Evolutionary conservation across 2,329 filamentous ascomycete species (phyloP).

Genomic region (Teratosphaeria pseudoeucalypti): DNA sequence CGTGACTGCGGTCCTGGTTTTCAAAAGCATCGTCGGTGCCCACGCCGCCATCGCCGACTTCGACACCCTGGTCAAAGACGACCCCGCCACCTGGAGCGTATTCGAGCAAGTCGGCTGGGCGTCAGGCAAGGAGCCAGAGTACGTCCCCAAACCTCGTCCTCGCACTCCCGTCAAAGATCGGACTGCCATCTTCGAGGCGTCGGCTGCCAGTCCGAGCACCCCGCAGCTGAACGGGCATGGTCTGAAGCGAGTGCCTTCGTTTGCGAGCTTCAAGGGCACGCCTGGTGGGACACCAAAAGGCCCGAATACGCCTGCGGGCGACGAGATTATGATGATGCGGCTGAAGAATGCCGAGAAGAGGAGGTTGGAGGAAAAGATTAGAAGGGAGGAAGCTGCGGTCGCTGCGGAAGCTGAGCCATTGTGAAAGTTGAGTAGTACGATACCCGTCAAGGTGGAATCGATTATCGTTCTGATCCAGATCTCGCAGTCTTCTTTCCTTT

Average conservation of each 20-base stretch:
- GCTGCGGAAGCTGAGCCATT: not conserved
- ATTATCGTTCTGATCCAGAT: not conserved
- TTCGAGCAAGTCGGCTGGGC: conserved; percentile 49
- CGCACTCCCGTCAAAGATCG: not conserved
- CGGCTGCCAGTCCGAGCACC: not conserved
- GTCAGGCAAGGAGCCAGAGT: conserved; percentile 42
- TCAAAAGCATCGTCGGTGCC: conserved; percentile 46
- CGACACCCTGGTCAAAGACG: conserved; percentile 9
- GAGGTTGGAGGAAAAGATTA: conserved; percentile 34
- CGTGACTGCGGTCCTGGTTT: conserved; percentile 46
- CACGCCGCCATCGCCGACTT: conserved; percentile 46
- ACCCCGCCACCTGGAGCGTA: conserved; percentile 35
- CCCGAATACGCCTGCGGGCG: conserved; percentile 22
- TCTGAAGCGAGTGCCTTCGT: conserved; percentile 6
- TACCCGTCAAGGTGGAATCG: not conserved
- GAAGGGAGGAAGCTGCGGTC: conserved; percentile 24
- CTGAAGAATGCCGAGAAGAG: conserved; percentile 36
- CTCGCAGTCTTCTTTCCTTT: not conserved
- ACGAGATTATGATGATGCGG: conserved; percentile 36
- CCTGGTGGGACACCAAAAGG: conserved; percentile 15
- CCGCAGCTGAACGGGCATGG: conserved; percentile 1
- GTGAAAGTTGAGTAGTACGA: not conserved
- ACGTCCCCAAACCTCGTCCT: conserved; percentile 14
- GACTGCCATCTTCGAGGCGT: not conserved
- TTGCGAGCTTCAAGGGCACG: conserved; percentile 26